Evolutionary conservation across 192 early-diverging fungal genomes (phyloP), one percentile per base, ranked within the genome.

Genomic region (Podila epicladia): DNA sequence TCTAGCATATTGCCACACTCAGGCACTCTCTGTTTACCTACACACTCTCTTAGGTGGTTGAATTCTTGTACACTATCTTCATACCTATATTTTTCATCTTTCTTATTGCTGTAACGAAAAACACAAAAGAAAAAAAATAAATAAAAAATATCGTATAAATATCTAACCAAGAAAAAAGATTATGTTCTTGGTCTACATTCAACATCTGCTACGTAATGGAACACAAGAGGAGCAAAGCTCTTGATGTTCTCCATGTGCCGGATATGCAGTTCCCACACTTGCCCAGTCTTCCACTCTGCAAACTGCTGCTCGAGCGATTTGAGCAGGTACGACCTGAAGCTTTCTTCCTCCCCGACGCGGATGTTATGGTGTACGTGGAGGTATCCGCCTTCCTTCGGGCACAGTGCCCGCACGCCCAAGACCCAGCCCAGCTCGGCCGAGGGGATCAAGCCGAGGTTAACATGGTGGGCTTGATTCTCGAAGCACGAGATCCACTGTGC

Each of bases 391-490:
- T 83, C 75, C 4, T 58, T 31, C 0, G 75, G 75, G 9, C 75
- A 75, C 13, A 79, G 49, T 5, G 77, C 82, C 15, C 75, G 35
- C 2, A 83, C 69, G 41, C 75, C 75, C 50, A 79, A 65, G 24
- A 79, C 75, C 83, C 83, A 84, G 3, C 76, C 83, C 4, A 67
- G 66, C 28, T 82, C 77, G 15, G 83, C 75, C 0, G 83, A 82
- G 3, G 83, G 83, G 31, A 84, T 82, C 38, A 84, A 15, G 5
- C 83, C 83, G 3, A 84, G 57, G 58, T 84, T 84, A 38, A 84
- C 68, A 26, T 84, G 83, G 65, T 84, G 71, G 19, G 83, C 79
- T n/a, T 48, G 58, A 28, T 82, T 71, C 35, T 82, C 83, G 22
- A 74, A 85, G 38, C 35, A 60, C 2, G 22, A 28, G 67, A 85